Base-by-base conservation (phyloP, 169 alveolate genomes). In the Plasmodium blacklocki region DNA sequence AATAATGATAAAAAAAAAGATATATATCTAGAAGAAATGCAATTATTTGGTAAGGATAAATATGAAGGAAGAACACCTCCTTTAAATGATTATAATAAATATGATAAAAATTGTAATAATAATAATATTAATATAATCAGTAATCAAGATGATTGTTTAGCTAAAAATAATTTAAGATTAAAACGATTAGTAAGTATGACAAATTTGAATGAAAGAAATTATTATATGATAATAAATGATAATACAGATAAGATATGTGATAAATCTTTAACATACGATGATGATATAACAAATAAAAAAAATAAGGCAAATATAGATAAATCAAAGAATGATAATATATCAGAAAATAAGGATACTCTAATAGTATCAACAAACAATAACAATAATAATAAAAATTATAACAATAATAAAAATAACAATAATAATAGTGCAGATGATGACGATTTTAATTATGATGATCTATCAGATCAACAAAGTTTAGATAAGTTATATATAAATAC, bases 141-240 rank as follows among this genome's bases (percentile, higher is more conserved):
- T 39, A 39, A 5, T 26, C 39, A 26, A 3, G 47, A 39, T 39
- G 47, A 39, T 7, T 39, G 47, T 39, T 39, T 9, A 39, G 8
- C 11, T 39, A 39, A 39, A 7, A 39, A 39, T 39, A 5, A 39
- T 39, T 39, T 26, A 19, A 19, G 54, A 9, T 11, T 64, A 23
- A 78, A 66, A 21, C 23, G 71, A 26, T 78, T 76, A 70, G 45
- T 43, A 18, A 78, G 73, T 58, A 18, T 78, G 68, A 59, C 39
- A 2, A 39, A 66, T 49, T 45, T 21, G 21, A 21, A 47, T 76
- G 50, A 63, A 58, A 62, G 18, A n/a, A 78, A 19, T 18, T 4
- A n/a, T 3, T 52, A 19, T 8, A 9, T 26, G 67, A 7, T 52
- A 9, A 45, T 12, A 8, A 64, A 62, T 29, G 9, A 39, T 14